These are phyloP conservation scores for Botrytis porri DNA, from an alignment of 2,329 filamentous ascomycete genomes.

Conservation along the genomic window DNA sequence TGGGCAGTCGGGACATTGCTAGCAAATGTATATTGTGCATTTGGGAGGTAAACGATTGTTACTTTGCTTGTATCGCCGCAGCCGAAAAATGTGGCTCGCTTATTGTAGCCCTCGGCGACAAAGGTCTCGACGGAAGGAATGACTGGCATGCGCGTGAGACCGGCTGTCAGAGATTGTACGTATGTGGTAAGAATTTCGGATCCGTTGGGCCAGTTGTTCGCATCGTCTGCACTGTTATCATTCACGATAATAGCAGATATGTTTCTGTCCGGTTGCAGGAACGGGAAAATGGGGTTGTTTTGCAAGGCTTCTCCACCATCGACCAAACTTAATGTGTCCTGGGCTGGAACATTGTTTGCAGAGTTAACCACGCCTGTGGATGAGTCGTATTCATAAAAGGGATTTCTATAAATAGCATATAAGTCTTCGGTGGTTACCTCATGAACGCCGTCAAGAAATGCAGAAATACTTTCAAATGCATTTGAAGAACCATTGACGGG, in stretches of 20 bases:
- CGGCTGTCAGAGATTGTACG: constrained; percentile 24
- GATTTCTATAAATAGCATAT: constrained; percentile 57
- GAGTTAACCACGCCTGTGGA: constrained; percentile 26
- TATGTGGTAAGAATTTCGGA: constrained; percentile 40
- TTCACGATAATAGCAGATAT: constrained; percentile 46
- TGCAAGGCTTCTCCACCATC: constrained; percentile 47
- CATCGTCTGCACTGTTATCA: constrained; percentile 47
- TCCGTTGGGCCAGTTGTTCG: constrained; percentile 42
- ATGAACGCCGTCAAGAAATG: constrained; percentile 37
- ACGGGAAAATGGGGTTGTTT: constrained; percentile 48
- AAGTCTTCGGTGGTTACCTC: constrained; percentile 35
- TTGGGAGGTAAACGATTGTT: constrained; percentile 41
- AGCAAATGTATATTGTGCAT: constrained; percentile 40
- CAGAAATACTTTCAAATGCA: constrained; percentile 31
- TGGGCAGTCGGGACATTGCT: constrained; percentile 37
- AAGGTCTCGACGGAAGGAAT: constrained; percentile 41
- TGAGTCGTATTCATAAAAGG: constrained; percentile 50
- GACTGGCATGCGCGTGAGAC: constrained; percentile 43
- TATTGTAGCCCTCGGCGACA: constrained; percentile 37
- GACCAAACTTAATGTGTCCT: constrained; percentile 41
- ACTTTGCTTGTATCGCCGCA: constrained; percentile 38
- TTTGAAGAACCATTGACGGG: constrained; percentile 25
- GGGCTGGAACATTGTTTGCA: constrained; percentile 38
- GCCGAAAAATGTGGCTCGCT: constrained; percentile 43
- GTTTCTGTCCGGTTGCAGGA: constrained; percentile 43